A percentile compares a stretch with the other conserved stretches of the same genome.
phyloP scores from a whole-genome alignment of 495 filamentous ascomycete species.

The Halenospora varia region DNA sequence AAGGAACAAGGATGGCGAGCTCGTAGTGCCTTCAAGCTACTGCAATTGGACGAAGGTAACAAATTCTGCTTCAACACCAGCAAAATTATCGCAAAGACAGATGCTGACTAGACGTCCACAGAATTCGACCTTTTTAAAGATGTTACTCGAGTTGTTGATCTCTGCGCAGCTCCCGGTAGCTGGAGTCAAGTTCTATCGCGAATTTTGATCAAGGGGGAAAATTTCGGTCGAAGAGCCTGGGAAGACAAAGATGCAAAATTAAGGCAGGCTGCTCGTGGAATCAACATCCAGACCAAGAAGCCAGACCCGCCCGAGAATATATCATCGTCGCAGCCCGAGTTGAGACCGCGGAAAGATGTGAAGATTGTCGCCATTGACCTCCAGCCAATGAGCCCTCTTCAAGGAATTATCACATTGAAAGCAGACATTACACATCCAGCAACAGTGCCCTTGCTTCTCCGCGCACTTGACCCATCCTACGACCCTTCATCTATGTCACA shows the following conservation, averaged over 20 bases:
- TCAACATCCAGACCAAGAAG: not conserved
- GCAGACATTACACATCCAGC: conserved; percentile 97
- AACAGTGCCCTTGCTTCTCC: conserved; percentile 82
- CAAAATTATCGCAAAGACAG: no score
- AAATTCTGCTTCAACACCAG: no score
- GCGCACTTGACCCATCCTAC: conserved; percentile 74
- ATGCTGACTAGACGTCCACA: conserved; percentile 27
- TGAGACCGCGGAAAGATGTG: conserved; percentile 65
- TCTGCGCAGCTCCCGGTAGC: conserved; percentile 92
- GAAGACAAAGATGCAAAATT: conserved; percentile 69
- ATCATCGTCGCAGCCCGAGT: conserved; percentile 12
- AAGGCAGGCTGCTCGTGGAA: conserved; percentile 44
- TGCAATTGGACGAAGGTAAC: conserved; percentile 82
- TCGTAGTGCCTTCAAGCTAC: conserved; percentile 91
- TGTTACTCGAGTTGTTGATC: conserved; percentile 90
- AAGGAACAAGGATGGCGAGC: conserved; percentile 99
- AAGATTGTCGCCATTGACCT: conserved; percentile 95
- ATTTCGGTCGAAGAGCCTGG: conserved; percentile 80
- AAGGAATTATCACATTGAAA: conserved; percentile 85
- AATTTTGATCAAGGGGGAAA: conserved; percentile 87
- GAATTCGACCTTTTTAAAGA: conserved; percentile 88
- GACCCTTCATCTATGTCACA: conserved; percentile 50
- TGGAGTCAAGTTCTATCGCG: conserved; percentile 96
- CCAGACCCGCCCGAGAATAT: conserved; percentile 27
- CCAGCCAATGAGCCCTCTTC: conserved; percentile 89